Evolutionary conservation across 495 filamentous ascomycete species (phyloP), one percentile per base, ranked within the genome.

Genomic region (Penicillium cosmopolitanum): DNA sequence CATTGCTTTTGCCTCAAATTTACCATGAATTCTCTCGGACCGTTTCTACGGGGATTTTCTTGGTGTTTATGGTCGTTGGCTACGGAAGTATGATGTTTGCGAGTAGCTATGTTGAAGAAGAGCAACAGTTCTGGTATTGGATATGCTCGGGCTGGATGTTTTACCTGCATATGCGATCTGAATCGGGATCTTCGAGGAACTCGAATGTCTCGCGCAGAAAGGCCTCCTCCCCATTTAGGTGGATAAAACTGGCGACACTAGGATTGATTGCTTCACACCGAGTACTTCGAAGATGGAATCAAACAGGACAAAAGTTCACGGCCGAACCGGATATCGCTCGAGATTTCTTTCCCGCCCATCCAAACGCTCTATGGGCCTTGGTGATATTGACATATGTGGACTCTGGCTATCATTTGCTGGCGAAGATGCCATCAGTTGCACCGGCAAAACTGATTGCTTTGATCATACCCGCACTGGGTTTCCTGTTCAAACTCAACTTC

Each of bases 101-200:
- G 31, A 96, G 90, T 71, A 97, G 93, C 69, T 98, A 92, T 68
- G 91, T 99, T 23, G 95, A 99, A 69, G 95, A 99, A 73, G 95
- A 99, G 69, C 95, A 98, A 23, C 89, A 97, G 61, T 97, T 96
- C 72, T 99, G 95, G 95, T 97, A 98, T 72, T 96, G 93, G 93
- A 69, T 84, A 16, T 85, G 89, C 12, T 87, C 90, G 0, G 87
- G 82, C 3, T 99, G 93, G 93, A 75, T 90, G 43, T 74, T 83
- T 46, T 82, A 84, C 59, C 75, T 96, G 2, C 81, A 82, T 55
- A 63, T 88, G 35, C 88, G 81, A 71, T 78, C 73, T 50, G 70
- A 65, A 23, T 43, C 55, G 15, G 58, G 15, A 21, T 23, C 10
- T 28, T 9, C 36, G 23, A 23, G 11, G 12, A 44, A 19, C 31